phyloP scores from a whole-genome alignment of 2,329 filamentous ascomycete genomes.

The Juglanconis sp. region DNA sequence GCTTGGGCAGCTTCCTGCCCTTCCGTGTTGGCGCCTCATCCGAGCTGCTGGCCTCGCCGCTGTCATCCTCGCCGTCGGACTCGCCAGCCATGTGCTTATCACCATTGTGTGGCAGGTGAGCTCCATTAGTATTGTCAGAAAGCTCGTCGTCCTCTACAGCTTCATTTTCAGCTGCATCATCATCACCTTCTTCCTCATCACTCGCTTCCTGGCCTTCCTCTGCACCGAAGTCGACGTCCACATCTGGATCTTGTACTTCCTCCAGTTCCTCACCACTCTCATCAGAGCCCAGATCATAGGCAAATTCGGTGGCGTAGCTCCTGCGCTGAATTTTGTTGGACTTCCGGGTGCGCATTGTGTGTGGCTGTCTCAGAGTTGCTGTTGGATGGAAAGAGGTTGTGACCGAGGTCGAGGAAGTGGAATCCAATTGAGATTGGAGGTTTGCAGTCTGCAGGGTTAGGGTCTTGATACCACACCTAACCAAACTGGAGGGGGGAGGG shows the following conservation, averaged over 20 bases:
- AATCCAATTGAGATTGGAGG: too few species aligned
- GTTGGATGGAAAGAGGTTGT: too few species aligned
- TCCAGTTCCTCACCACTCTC: conserved; percentile 13
- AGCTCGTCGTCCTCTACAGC: background rate
- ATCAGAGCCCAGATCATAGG: conserved; percentile 11
- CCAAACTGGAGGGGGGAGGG: too few species aligned
- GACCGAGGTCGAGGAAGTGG: too few species aligned
- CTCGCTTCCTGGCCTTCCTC: background rate
- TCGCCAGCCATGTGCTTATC: background rate
- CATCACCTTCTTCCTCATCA: background rate
- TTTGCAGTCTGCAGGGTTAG: too few species aligned
- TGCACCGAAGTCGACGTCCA: background rate
- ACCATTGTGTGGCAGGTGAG: background rate
- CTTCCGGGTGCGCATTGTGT: conserved; percentile 16
- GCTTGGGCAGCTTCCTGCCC: conserved; percentile 9
- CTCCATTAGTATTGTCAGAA: too few species aligned
- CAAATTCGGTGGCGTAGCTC: conserved; percentile 3
- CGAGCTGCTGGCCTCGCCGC: background rate
- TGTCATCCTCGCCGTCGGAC: background rate
- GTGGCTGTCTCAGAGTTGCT: too few species aligned
- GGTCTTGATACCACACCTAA: too few species aligned
- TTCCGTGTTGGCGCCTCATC: background rate
- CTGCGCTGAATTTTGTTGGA: conserved; percentile 15
- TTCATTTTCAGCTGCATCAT: background rate
- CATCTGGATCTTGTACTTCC: background rate